Evolutionary conservation across 192 early-diverging fungal genomes (phyloP), one percentile per base, ranked within the genome.

Genomic region (Coemansia sp.): DNA sequence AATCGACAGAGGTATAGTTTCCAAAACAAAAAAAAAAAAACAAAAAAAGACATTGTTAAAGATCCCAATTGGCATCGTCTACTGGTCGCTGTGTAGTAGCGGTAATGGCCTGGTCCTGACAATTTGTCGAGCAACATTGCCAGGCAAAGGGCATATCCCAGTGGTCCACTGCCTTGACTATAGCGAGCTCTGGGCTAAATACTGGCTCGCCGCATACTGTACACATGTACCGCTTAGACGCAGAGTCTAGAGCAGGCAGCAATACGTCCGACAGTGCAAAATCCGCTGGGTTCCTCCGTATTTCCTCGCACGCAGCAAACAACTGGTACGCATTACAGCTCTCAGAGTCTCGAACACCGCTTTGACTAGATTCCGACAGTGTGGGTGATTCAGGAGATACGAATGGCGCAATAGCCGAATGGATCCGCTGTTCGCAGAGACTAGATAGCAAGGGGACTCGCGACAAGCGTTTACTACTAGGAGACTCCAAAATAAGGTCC

Each of bases 101-200:
- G 1, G 5, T 3, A 22, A 58, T 20, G 18, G 67, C 67, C 27
- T 20, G 36, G 63, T 71, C 65, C 16, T 71, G 80, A 15, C 80
- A 83, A n/a, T 49, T 31, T 8, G 72, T 65, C 16, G 80, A 79
- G 66, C 81, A 83, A 64, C 81, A 83, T 24, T 71, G 69, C 76
- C 76, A 83, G 2, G 33, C 57, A n/a, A 76, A 69, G 1, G 81
- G 81, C 22, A 83, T 24, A 20, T 65, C 64, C 65, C 73, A 63
- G 46, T 27, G 39, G 0, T 57, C 52, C 10, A 46, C 70, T 4
- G 16, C 12, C 10, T 63, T 65, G 18, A 75, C 66, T 44, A 78
- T 60, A 12, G 73, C 46, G 52, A 75, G 75, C 27, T 70, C 43
- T 8, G 49, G 10, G 44, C 58, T 47, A 13, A 75, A 68, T 29